A percentile compares a stretch with the other conserved stretches of the same genome.
phyloP scores from a whole-genome alignment of 306 rosid genomes.

The Quercus alba region DNA sequence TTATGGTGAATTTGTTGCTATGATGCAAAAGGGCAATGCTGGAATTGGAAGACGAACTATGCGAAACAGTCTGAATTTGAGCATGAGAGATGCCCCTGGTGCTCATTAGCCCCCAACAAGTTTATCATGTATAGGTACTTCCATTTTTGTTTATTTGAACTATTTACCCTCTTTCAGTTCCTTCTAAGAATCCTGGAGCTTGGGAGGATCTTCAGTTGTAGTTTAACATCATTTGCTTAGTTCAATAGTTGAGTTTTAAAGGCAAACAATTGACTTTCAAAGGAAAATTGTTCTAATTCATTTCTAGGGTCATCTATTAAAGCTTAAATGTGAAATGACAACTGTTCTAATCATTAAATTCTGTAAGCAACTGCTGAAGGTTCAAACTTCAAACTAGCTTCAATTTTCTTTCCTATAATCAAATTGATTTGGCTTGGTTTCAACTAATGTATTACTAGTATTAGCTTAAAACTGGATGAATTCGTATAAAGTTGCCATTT shows the following conservation, averaged over 20 bases:
- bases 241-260: not conserved
- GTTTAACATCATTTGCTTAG: not conserved
- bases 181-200: not conserved
- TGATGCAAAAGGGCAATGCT: conserved; percentile 94
- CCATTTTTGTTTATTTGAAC: not conserved
- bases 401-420: not conserved
- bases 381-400: conserved; percentile 7
- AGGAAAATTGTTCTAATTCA: not conserved
- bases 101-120: conserved; percentile 47
- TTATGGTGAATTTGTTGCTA: conserved; percentile 89
- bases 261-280: not conserved
- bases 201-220: not conserved
- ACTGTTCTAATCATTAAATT: not conserved
- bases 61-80: conserved; percentile 86
- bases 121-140: conserved; percentile 48
- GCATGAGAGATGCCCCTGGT: conserved; percentile 88
- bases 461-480: not conserved
- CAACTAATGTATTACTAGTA: not conserved
- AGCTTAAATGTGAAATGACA: not conserved
- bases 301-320: not conserved
- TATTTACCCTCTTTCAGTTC: not conserved
- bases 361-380: not conserved
- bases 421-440: not conserved
- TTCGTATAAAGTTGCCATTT: not conserved
- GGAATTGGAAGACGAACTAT: conserved; percentile 91